Evolutionary conservation across 306 rosid species (phyloP).

Genomic region (Neltuma alba): DNA sequence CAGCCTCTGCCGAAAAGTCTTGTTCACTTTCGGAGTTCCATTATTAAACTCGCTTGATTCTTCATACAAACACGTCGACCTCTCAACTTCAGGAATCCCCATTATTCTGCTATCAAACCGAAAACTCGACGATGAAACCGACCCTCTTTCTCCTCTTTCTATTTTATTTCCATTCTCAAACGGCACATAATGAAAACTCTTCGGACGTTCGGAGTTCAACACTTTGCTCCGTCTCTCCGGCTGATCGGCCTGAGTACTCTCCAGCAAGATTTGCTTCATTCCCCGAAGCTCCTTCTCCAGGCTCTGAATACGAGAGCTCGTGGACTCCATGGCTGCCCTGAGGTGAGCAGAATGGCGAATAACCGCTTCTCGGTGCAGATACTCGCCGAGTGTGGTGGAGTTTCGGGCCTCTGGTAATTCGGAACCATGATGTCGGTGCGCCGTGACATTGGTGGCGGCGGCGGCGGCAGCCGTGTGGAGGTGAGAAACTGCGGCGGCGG

Average conservation of each 20-base stretch:
- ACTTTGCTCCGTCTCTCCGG: not conserved
- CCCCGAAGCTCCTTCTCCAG: slow-evolving; percentile 63
- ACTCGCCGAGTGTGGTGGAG: slow-evolving; percentile 49
- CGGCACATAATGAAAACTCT: slow-evolving; percentile 63
- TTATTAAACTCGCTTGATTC: slow-evolving; percentile 1
- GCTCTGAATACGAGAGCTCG: slow-evolving; percentile 59
- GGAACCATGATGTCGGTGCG: slow-evolving; percentile 25
- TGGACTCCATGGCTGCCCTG: slow-evolving; percentile 68
- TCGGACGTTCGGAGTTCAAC: slow-evolving; percentile 46
- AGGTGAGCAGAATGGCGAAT: slow-evolving; percentile 54
- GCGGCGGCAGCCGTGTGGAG: not conserved
- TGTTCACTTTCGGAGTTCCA: slow-evolving; percentile 31
- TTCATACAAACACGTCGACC: slow-evolving; percentile 2
- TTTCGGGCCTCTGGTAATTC: not conserved
- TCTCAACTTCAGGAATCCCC: not conserved
- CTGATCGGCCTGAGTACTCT: slow-evolving; percentile 29
- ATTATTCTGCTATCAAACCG: slow-evolving; percentile 8
- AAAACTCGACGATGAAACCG: slow-evolving; percentile 57
- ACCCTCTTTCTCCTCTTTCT: slow-evolving; percentile 56
- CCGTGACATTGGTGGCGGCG: not conserved
- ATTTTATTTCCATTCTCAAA: slow-evolving; percentile 31
- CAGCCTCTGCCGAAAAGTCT: slow-evolving; percentile 52
- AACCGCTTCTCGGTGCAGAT: slow-evolving; percentile 60
- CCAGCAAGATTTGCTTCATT: slow-evolving; percentile 59
- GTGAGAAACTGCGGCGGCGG: slow-evolving; percentile 30